Conservation (phyloP, 2,329 filamentous ascomycete genomes). For the Akanthomyces dipterigenus region DNA sequence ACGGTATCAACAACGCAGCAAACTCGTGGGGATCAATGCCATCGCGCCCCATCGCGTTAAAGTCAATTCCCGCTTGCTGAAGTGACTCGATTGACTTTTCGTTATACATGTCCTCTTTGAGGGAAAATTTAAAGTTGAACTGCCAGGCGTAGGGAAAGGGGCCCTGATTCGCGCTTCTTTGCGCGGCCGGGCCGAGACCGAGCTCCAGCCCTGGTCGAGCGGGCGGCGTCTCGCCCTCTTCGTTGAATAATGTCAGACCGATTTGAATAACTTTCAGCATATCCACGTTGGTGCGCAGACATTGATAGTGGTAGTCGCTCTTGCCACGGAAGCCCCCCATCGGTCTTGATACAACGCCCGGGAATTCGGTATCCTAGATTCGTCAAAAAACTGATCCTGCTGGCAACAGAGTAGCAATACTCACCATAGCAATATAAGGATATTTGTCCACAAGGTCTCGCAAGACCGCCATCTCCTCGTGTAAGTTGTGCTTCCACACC, state of each 20-base stretch:
- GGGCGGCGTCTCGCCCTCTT: slow-evolving; percentile 81
- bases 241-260: slow-evolving; percentile 86
- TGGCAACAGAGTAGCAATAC: not conserved
- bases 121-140: slow-evolving; percentile 96
- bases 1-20: slow-evolving; percentile 82
- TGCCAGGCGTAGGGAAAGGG: slow-evolving; percentile 89
- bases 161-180: slow-evolving; percentile 34
- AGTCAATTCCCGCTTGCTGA: slow-evolving; percentile 87
- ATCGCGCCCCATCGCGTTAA: slow-evolving; percentile 72
- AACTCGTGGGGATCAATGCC: slow-evolving; percentile 90
- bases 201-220: slow-evolving; percentile 51
- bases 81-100: slow-evolving; percentile 90
- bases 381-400: slow-evolving; percentile 6
- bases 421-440: slow-evolving; percentile 93
- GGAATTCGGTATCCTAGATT: slow-evolving; percentile 87
- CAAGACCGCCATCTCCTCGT: slow-evolving; percentile 82
- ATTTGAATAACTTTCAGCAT: slow-evolving; percentile 97
- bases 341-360: slow-evolving; percentile 90
- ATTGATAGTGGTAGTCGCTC: slow-evolving; percentile 98
- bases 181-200: slow-evolving; percentile 28
- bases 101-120: slow-evolving; percentile 96
- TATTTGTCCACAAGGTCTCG: slow-evolving; percentile 82
- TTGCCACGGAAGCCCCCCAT: slow-evolving; percentile 94
- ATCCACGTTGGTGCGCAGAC: slow-evolving; percentile 92
- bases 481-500: slow-evolving; percentile 88